Percentiles rank a stretch among this genome's conserved stretches.
phyloP scores from a whole-genome alignment of 352 stramenopile genomes.

The Discostella stelligera region DNA sequence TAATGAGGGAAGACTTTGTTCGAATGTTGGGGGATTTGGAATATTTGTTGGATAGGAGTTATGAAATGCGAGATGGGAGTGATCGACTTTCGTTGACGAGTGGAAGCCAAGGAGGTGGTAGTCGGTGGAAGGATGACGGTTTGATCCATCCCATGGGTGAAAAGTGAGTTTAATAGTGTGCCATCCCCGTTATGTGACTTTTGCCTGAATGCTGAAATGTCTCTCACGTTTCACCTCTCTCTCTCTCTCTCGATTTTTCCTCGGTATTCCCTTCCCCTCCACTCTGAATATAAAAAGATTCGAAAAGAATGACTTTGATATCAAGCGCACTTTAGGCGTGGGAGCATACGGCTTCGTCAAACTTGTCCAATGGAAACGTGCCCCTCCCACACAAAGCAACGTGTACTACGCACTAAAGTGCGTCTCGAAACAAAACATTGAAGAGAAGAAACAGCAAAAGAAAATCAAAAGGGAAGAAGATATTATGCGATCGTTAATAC shows the following conservation, averaged over 20 bases:
- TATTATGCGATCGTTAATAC: slow-evolving; percentile 86
- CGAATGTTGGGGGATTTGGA: slow-evolving; percentile 89
- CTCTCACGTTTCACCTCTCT: background rate
- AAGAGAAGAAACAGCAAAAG: slow-evolving; percentile 89
- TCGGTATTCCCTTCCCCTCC: background rate
- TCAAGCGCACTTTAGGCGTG: slow-evolving; percentile 90
- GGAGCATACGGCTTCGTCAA: slow-evolving; percentile 89
- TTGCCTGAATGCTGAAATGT: background rate
- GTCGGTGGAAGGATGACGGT: background rate
- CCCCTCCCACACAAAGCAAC: slow-evolving; percentile 44
- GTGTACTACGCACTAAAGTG: slow-evolving; percentile 87
- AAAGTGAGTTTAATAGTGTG: slow-evolving; percentile 4
- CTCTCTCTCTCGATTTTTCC: background rate
- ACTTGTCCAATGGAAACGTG: slow-evolving; percentile 82
- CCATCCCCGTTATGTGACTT: background rate
- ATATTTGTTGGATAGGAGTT: slow-evolving; percentile 50
- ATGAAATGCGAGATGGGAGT: slow-evolving; percentile 6
- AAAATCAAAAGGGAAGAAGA: slow-evolving; percentile 91
- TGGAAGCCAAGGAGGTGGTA: background rate
- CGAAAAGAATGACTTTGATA: slow-evolving; percentile 86
- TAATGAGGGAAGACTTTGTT: slow-evolving; percentile 94
- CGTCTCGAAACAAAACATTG: slow-evolving; percentile 91
- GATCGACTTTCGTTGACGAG: background rate
- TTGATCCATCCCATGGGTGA: slow-evolving; percentile 11
- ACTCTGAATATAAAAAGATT: slow-evolving; percentile 15